Evolutionary conservation across 73 alveolate genomes (phyloP), one percentile per base, ranked within the genome.

Genomic region (Paraurostyla sp.): DNA sequence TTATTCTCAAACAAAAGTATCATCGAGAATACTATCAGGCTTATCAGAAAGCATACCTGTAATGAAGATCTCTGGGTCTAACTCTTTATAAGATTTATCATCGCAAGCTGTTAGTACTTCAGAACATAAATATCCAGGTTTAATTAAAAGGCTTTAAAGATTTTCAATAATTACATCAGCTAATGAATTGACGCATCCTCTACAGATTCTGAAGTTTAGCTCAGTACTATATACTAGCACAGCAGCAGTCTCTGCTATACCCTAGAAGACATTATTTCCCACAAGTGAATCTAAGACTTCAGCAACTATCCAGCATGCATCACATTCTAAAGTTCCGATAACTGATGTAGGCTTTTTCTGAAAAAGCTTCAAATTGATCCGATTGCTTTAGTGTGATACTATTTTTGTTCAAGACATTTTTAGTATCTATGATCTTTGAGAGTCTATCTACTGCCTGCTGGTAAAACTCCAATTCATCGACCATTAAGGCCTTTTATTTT

Each of bases 1-100:
- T 91, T 83, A 46, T 91, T 62, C 15, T n/a, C n/a, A n/a, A n/a
- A 91, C 57, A 65, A 46, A 91, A 48, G 68, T 81, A 75, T 91
- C 86, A 59, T 23, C 35, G 22, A 54, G 32, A 29, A 88, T 56
- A n/a, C 6, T 13, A 15, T 68, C 91, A n/a, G 96, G 96, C 63
- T 91, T 91, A 25, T 69, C 91, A 22, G 96, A 38, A 9, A 91
- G 60, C 80, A 78, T 78, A 1, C 32, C 29, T 25, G 23, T 23
- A 6, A 22, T 32, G 50, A 30, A 78, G 15, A 20, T 40, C 4
- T 29, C n/a, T 23, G 76, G 80, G 50, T 54, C 78, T 0, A 78
- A 40, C 50, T 16, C 29, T 1, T 52, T 18, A 45, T 16, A 78
- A 57, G 49, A 46, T 30, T 51, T 40, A 9, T 78, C n/a, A 16